Evolutionary conservation across 768 basidiomycete genomes (phyloP).

Genomic region (Pleurotus cornucopiae): DNA sequence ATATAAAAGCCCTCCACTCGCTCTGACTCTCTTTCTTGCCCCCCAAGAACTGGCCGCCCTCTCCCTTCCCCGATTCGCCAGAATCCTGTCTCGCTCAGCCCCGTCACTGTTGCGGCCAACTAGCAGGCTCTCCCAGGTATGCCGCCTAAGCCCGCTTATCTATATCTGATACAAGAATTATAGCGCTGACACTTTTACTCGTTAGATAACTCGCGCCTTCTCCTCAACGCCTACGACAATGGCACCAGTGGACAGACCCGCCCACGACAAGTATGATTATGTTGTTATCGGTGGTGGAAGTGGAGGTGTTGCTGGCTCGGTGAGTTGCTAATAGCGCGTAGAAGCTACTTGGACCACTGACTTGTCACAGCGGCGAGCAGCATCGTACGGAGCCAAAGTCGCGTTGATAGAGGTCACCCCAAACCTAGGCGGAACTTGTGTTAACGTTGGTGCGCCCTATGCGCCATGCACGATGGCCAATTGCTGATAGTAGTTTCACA

Average conservation of each 20-base stretch:
- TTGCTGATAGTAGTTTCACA: constrained; percentile 19
- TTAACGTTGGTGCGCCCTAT: constrained; percentile 79
- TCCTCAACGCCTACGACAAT: constrained; percentile 35
- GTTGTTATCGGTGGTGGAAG: constrained; percentile 92
- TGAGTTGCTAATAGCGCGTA: constrained; percentile 29
- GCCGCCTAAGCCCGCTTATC: not conserved
- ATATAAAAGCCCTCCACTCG: not conserved
- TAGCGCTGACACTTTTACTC: constrained; percentile 6
- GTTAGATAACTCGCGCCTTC: constrained; percentile 46
- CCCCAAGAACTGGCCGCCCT: constrained; percentile 2
- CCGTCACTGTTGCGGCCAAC: constrained; percentile 8
- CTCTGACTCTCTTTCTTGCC: not conserved
- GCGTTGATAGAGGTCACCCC: constrained; percentile 80
- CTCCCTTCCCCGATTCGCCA: not conserved
- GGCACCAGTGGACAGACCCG: constrained; percentile 69
- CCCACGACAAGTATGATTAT: constrained; percentile 70
- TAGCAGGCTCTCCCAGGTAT: constrained; percentile 15
- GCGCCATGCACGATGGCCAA: not conserved
- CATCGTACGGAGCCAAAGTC: constrained; percentile 88
- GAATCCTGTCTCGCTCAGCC: constrained; percentile 5
- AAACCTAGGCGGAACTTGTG: constrained; percentile 89
- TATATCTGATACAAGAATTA: not conserved
- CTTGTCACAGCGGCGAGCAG: constrained; percentile 75
- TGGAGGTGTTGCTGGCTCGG: constrained; percentile 86
- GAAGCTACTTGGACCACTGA: not conserved